Evolutionary conservation across 257 asterid species (phyloP).

Genomic region (Echium plantagineum): DNA sequence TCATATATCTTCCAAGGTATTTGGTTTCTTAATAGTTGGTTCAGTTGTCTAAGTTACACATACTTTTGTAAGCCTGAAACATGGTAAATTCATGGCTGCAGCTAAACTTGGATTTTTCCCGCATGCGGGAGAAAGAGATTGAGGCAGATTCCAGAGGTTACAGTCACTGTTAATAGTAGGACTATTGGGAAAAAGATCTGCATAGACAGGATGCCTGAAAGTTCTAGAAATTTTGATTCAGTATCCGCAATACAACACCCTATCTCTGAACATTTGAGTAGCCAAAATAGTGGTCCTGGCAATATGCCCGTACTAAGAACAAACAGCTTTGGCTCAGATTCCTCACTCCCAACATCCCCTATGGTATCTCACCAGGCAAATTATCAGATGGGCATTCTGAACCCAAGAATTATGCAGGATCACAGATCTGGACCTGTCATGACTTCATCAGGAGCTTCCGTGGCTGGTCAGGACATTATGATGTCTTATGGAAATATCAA

Average conservation of each 20-base stretch:
- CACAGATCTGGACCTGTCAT: constrained; percentile 43
- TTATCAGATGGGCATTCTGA: constrained; percentile 43
- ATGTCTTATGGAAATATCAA: constrained; percentile 34
- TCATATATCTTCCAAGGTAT: constrained; percentile 50
- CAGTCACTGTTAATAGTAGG: constrained; percentile 36
- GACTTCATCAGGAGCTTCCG: constrained; percentile 53
- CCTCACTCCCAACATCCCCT: constrained; percentile 46
- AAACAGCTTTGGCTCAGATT: constrained; percentile 63
- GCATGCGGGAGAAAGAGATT: constrained; percentile 71
- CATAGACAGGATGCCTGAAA: constrained; percentile 56
- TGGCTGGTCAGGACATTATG: constrained; percentile 55
- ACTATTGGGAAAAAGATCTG: constrained; percentile 51
- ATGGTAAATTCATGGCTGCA: constrained; percentile 20
- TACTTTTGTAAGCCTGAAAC: constrained; percentile 7
- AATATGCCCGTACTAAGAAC: constrained; percentile 41
- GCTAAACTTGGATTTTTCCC: constrained; percentile 57
- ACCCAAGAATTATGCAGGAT: constrained; percentile 72
- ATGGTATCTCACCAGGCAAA: constrained; percentile 44
- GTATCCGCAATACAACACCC: constrained; percentile 48
- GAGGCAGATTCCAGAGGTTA: constrained; percentile 53
- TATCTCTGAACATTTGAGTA: constrained; percentile 38
- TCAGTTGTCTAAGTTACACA: constrained; percentile 4
- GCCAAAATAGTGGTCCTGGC: constrained; percentile 47
- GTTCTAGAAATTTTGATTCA: constrained; percentile 49
- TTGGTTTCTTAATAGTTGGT: constrained; percentile 8